Base-by-base conservation (phyloP, 2,329 filamentous ascomycete species). In the Exophiala dermatitidis region DNA sequence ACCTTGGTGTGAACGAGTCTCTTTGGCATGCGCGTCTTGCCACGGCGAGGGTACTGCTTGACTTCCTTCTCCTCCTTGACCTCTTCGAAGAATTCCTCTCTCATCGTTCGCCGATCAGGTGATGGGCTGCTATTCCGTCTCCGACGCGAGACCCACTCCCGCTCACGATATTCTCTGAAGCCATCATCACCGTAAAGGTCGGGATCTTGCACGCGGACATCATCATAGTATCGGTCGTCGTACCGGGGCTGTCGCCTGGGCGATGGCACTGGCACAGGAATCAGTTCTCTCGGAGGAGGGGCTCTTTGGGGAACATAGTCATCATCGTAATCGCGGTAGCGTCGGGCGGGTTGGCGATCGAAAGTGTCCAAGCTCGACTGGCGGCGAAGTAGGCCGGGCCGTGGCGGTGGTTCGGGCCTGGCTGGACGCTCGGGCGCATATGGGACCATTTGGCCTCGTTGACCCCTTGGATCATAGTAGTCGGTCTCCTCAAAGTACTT, bases 341-440 rank as follows among this genome's bases (percentile, higher is more conserved):
- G 76, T 32, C 77, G 75, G 50, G 76, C 63, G 1, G 87, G 85
- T 30, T 82, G 82, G 46, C 90, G 83, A 69, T 96, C 90, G 66
- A 89, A 95, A 0, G 87, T 95, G 68, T 95, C 90, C 37, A 95
- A 77, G 48, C 89, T 95, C 9, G 89, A 95, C 68, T 95, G 90
- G 41, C 90, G 82, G 53, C 90, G 81, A 47, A 93, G 66, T 59
- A 90, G 77, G 31, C 77, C 76, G 1, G 89, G 90, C 43, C 86
- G 78, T 33, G 78, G 76, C 43, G 74, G 72, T 41, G 75, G 71
- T 50, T 75, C 71, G 2, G 77, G 79, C 48, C 61, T 53, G 6
- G 79, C 78, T 32, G 80, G 78, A 49, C 78, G 75, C 53, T 81
- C 80, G 61, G 74, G 69, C 48, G 79, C 74, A 43, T 78, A 81